Evolutionary conservation across 179 eudicot species (phyloP), one percentile per base, ranked within the genome.

Genomic region (Drosera spatulata): DNA sequence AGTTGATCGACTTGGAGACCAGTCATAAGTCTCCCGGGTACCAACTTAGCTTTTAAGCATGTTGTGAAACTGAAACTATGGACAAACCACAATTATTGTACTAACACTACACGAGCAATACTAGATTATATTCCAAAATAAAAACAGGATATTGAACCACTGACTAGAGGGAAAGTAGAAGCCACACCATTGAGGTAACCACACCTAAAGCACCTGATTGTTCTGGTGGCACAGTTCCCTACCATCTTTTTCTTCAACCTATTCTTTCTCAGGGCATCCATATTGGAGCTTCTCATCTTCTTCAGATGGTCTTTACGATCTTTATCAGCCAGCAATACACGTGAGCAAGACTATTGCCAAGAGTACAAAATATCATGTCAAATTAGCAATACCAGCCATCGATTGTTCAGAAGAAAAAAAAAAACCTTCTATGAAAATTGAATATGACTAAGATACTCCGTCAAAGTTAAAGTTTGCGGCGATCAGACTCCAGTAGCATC

Each of bases 181-280:
- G 45, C 51, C 73, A 59, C 73, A 93, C 99, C 99, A 55, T 90
- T 90, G 60, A 64, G 60, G 75, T 82, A 86, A 75, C 95, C 93
- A 71, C 99, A 93, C 72, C 78, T 72, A 40, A 72, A 75, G 71
- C 99, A 93, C 74, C 54, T 65, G 59, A 77, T 73, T 22, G 79
- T 60, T 75, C 70, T 84, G 49, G 71, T 65, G 61, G 80, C 69
- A 69, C 85, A 79, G 77, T 58, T 84, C 69, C 78, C 79, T 22
- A 90, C 81, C 13, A 85, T 65, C 73, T 44, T 66, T 68, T 93
- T 90, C 58, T 69, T 74, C 53, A 78, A 2, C 10, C 73, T 87
- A 63, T 37, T 77, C 83, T 83, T 93, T 68, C 39, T 75, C 66
- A 86, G 66, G 44, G 78, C 67, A 39, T 86, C 99, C 40, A 72